Conservation (phyloP, 371 early-diverging fungal species). For the Entomophthora muscae region DNA sequence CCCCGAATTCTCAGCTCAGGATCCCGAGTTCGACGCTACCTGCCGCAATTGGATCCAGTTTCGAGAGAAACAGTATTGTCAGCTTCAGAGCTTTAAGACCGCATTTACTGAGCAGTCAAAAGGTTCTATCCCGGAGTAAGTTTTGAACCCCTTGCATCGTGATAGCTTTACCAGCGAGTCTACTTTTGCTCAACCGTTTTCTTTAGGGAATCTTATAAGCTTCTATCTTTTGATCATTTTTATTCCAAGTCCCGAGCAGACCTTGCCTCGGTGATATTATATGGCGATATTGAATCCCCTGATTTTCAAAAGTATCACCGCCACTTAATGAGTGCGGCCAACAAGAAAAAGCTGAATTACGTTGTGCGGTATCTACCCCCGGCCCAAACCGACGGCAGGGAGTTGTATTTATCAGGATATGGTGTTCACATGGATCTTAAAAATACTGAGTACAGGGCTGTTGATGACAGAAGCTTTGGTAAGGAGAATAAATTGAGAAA, state of each 20-base stretch:
- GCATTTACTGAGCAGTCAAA: too few species aligned
- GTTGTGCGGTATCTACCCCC: slow-evolving; percentile 34
- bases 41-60: slow-evolving; percentile 58
- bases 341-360: slow-evolving; percentile 19
- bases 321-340: slow-evolving; percentile 16
- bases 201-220: slow-evolving; percentile 14
- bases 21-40: slow-evolving; percentile 20
- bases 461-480: slow-evolving; percentile 87
- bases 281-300: slow-evolving; percentile 25
- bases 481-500: too few species aligned
- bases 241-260: slow-evolving; percentile 3
- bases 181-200: too few species aligned
- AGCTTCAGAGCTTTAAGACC: too few species aligned
- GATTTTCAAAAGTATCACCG: slow-evolving; percentile 23
- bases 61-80: slow-evolving; percentile 42
- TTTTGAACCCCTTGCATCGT: too few species aligned
- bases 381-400: not conserved
- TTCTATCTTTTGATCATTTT: slow-evolving; percentile 22
- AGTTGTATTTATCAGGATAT: slow-evolving; percentile 59
- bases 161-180: too few species aligned
- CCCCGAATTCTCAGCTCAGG: slow-evolving; percentile 15
- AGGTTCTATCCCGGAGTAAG: too few species aligned
- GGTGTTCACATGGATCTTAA: slow-evolving; percentile 84
- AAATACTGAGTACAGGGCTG: slow-evolving; percentile 84
- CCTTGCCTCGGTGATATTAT: slow-evolving; percentile 20